Percentiles rank a stretch among this genome's conserved stretches.
phyloP scores from a whole-genome alignment of 2,329 filamentous ascomycete species.

The Penicillium palitans region DNA sequence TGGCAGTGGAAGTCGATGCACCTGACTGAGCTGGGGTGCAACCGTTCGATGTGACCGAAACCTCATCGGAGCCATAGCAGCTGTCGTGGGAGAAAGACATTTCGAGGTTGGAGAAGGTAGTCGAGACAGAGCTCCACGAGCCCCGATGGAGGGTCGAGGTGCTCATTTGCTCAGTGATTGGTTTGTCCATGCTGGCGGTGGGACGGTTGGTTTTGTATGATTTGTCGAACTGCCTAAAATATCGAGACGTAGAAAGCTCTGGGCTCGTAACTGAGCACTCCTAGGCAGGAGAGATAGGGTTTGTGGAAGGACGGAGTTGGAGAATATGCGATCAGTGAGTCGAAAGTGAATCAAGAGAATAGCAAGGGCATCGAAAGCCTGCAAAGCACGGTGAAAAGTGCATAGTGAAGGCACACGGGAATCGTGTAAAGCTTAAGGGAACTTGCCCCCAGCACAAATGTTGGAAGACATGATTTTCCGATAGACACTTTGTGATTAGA shows the following conservation, averaged over 20 bases:
- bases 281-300: not conserved
- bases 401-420: conserved; percentile 33
- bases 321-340: conserved; percentile 13
- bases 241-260: not conserved
- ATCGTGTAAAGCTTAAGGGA: conserved; percentile 30
- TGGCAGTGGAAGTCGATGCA: conserved; percentile 22
- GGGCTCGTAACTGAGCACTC: not conserved
- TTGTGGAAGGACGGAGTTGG: not conserved
- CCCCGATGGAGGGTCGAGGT: conserved; percentile 27
- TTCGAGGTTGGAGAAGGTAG: conserved; percentile 39
- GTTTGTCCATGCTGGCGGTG: conserved; percentile 6
- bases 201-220: not conserved
- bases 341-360: conserved; percentile 5
- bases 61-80: conserved; percentile 42
- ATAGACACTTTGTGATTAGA: conserved; percentile 4
- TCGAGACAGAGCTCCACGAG: conserved; percentile 42
- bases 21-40: conserved; percentile 26
- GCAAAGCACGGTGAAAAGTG: conserved; percentile 29
- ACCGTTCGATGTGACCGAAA: conserved; percentile 36
- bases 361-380: conserved; percentile 36
- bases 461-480: conserved; percentile 27
- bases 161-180: conserved; percentile 28
- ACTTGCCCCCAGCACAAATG: conserved; percentile 28
- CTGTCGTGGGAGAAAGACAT: conserved; percentile 42
- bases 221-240: not conserved